Base-by-base conservation (phyloP, 2,329 filamentous ascomycete genomes). In the Fusarium solani-melongenae region DNA sequence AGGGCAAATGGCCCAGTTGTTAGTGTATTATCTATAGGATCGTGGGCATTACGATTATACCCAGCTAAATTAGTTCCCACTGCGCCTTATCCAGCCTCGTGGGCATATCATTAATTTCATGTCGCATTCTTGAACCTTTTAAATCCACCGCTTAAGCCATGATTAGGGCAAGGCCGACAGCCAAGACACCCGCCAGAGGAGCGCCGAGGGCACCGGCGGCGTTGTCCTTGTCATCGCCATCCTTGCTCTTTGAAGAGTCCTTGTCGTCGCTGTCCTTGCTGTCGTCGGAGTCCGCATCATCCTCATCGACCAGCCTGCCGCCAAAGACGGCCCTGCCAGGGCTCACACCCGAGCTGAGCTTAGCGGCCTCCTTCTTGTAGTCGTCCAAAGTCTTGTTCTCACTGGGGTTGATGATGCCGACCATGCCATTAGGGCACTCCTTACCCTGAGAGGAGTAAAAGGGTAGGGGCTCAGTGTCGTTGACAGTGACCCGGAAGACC, bases 361-460 rank as follows among this genome's bases (percentile, higher is more conserved):
- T 56, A 10, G 74, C 66, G 15, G 81, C 82, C 24, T 77, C 73
- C 55, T 77, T 69, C 66, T 75, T 78, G 72, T 83, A 84, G 51
- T 80, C 76, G 22, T 72, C 75, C 3, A 82, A 76, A 8, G 77
- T 82, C 66, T 77, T 69, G 59, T 79, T 75, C 41, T 60, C 69
- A 49, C 71, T 76, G 24, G 79, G 78, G 71, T 83, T 84, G 69
- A 84, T 76, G 60, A 83, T 82, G 64, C 81, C 83, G n/a, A 83
- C 81, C 83, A 84, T 84, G 61, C 82, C 83, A 14, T 71, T 62
- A 22, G 81, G 65, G 66, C 82, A 84, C 58, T 84, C 81, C 29
- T 79, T 74, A n/a, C 76, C 80, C 46, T 82, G 81, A 8, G 81
- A 81, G n/a, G 82, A 84, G 70, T 83, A 84, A 73, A 84, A 83